These are phyloP conservation scores for Penicillium arizonense DNA, from an alignment of 495 filamentous ascomycete genomes.

Conservation along the genomic window DNA sequence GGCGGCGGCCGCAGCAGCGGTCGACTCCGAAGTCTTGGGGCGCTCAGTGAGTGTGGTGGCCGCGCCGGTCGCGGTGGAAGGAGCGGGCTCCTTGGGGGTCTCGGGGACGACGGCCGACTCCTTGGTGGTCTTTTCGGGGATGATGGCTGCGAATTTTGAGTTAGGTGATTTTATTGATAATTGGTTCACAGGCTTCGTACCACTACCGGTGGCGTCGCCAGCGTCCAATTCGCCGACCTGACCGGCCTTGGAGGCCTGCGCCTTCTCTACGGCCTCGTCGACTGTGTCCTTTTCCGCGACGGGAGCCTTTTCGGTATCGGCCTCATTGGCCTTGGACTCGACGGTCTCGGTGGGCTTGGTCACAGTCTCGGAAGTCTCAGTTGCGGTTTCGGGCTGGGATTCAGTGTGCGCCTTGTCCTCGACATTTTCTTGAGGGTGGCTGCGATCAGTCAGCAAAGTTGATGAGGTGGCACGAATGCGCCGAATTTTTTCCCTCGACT, in stretches of 20 bases:
- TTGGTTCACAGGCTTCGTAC: conserved; percentile 9
- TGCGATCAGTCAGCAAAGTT: conserved; percentile 9
- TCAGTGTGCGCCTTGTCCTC: conserved; percentile 43
- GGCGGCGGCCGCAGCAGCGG: conserved; percentile 3
- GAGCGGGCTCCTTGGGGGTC: conserved; percentile 18
- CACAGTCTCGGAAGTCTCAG: conserved; percentile 12
- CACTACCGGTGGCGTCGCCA: conserved; percentile 17
- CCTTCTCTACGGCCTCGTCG: conserved; percentile 28
- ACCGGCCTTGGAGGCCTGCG: conserved; percentile 25
- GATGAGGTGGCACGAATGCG: conserved; percentile 9
- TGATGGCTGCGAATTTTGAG: conserved; percentile 11
- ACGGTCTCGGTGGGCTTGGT: conserved; percentile 21
- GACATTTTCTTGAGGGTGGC: conserved; percentile 33
- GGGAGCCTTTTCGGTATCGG: conserved; percentile 14
- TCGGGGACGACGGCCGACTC: conserved; percentile 19
- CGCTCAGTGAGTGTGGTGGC: conserved; percentile 28
- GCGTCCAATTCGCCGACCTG: conserved; percentile 15
- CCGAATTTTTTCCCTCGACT: conserved; percentile 20
- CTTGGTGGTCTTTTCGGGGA: conserved; percentile 20
- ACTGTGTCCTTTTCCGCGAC: conserved; percentile 19
- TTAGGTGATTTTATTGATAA: neutral
- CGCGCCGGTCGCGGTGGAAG: conserved; percentile 8
- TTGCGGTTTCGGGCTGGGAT: conserved; percentile 16
- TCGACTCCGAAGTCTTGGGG: conserved; percentile 25
- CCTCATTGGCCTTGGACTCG: conserved; percentile 24